These are phyloP conservation scores for Sisymbrium irio DNA, from an alignment of 345 rosid species.

Conservation along the genomic window DNA sequence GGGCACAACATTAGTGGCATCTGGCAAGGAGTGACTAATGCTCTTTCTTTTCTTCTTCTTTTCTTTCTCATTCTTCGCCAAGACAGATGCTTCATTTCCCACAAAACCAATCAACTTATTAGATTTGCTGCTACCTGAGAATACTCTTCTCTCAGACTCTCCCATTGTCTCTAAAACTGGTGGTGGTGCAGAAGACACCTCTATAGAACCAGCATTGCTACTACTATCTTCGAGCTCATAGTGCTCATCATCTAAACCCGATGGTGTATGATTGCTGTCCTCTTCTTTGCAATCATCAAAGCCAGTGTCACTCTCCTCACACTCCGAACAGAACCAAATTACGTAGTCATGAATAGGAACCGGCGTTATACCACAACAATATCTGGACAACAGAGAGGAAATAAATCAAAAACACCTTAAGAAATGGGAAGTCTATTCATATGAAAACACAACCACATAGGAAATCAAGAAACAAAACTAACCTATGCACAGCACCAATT, in stretches of 20 bases:
- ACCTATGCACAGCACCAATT: no score
- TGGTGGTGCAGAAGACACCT: conserved; percentile 1
- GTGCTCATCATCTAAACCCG: background rate
- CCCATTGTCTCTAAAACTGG: background rate
- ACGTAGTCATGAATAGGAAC: no score
- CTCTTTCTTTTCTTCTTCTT: conserved; percentile 2
- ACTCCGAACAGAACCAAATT: no score
- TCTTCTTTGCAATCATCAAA: no score
- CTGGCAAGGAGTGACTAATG: background rate
- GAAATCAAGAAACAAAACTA: no score
- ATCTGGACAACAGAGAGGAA: no score
- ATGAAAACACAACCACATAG: no score
- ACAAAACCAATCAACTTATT: background rate
- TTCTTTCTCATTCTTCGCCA: background rate
- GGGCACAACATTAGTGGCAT: background rate
- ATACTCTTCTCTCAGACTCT: background rate
- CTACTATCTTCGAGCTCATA: background rate
- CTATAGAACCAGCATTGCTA: background rate
- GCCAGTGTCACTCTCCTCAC: no score
- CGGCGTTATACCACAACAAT: no score
- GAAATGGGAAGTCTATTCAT: no score
- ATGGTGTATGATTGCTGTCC: background rate
- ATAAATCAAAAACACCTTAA: no score
- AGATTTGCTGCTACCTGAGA: background rate
- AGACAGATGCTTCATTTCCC: background rate